Evolutionary conservation across 176 grass and related monocot species (phyloP).

Genomic region (Oryza nivara): DNA sequence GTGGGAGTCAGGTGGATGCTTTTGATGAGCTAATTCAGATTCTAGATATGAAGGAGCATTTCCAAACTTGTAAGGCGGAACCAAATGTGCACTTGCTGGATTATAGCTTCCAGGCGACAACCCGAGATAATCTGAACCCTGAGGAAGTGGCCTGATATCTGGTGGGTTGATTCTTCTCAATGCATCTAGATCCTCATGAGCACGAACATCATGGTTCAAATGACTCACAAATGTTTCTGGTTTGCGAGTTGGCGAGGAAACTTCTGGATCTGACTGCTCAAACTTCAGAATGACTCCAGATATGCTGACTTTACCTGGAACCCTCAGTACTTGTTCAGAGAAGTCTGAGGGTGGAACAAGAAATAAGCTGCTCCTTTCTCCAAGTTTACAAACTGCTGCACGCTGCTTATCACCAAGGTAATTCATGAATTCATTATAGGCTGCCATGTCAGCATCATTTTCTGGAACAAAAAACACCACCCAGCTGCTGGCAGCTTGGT

Average conservation of each 20-base stretch:
- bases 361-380: constrained; percentile 83
- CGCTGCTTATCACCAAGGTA: constrained; percentile 94
- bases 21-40: constrained; percentile 46
- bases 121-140: constrained; percentile 49
- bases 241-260: constrained; percentile 44
- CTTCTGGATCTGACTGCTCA: constrained; percentile 59
- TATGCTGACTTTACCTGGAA: constrained; percentile 94
- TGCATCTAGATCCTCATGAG: constrained; percentile 43
- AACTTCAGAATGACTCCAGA: constrained; percentile 93
- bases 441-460: constrained; percentile 81
- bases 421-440: constrained; percentile 99
- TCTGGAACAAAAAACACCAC: constrained; percentile 98
- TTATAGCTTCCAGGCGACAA: constrained; percentile 40
- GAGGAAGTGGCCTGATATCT: constrained; percentile 52
- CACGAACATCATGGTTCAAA: constrained; percentile 23
- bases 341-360: constrained; percentile 95
- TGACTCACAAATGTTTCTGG: constrained; percentile 39
- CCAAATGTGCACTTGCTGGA: constrained; percentile 40
- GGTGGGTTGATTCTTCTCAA: constrained; percentile 43
- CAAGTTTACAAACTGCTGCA: constrained; percentile 90
- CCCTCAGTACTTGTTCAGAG: constrained; percentile 90
- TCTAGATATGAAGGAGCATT: constrained; percentile 47
- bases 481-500: constrained; percentile 81
- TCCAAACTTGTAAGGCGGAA: constrained; percentile 41
- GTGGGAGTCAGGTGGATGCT: constrained; percentile 25